Evolutionary conservation across 129 eudicot species (phyloP).

Genomic region (Chrysanthemum lavandulifolium): DNA sequence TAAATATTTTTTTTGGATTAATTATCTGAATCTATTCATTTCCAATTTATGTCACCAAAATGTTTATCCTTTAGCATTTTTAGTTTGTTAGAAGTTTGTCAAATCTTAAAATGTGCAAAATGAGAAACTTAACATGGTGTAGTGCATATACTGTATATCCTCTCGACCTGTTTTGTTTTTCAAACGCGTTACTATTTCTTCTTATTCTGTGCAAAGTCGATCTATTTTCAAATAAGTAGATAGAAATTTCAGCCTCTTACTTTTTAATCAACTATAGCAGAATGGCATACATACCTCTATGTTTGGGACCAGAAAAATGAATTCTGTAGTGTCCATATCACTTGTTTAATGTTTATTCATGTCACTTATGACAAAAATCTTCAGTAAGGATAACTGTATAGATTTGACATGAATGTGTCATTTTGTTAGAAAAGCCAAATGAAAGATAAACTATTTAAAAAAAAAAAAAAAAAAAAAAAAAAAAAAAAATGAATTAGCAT

Average conservation of each 20-base stretch:
- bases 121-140: neutral
- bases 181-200: neutral
- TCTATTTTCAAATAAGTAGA: no score
- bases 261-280: no score
- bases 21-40: slow-evolving; percentile 5
- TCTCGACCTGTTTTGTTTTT: no score
- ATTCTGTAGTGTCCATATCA: no score
- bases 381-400: neutral
- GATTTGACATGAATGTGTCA: neutral
- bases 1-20: slow-evolving; percentile 9
- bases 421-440: neutral
- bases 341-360: no score
- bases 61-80: neutral
- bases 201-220: no score
- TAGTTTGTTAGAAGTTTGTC: slow-evolving; percentile 8
- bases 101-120: slow-evolving; percentile 9
- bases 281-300: no score
- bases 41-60: neutral
- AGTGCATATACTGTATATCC: neutral
- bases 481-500: neutral
- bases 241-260: no score
- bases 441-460: neutral
- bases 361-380: neutral
- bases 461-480: neutral
- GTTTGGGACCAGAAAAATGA: no score